Evolutionary conservation across 1,284 basidiomycete species (phyloP), one percentile per base, ranked within the genome.

Genomic region (Ganoderma lingzhi): DNA sequence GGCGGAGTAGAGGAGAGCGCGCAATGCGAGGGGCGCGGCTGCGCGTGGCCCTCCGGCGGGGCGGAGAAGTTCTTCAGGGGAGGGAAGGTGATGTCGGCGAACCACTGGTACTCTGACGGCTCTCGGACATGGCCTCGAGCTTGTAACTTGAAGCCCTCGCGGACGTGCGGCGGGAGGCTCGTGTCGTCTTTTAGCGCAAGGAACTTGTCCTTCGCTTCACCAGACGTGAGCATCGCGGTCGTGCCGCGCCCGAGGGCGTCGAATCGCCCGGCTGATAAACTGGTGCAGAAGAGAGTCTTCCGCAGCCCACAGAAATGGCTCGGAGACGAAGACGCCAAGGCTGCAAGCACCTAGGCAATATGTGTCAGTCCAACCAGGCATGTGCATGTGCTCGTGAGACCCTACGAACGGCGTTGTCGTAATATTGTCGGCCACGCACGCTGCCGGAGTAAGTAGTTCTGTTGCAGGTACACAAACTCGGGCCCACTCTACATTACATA

Each of bases 231-330:
- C 32, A 12, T 28, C 30, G 62, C 66, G 15, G 66, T 71, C 3
- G 71, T 65, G 48, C 75, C 74, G 63, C 55, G 70, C 3, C 75
- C 75, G 2, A 73, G 67, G 37, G 65, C 41, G 2, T 10, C 59
- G 32, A 37, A n/a, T 32, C 35, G 15, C 19, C 32, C 32, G 1
- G 32, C 67, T 69, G 51, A 73, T 15, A 55, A 71, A 73, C 4
- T 15, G 19, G 41, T 64, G 67, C 42, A 73, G 58, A 8, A 63
- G 45, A 0, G 58, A 51, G 17, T 23, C 12, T 14, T 39, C 35
- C n/a, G 30, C 28, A 39, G 53, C 55, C 51, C 63, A 67, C 30
- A 61, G 55, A 44, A 73, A 71, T 28, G 64, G 19, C 30, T 65
- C 58, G 42, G 70, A 41, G 41, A 73, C 60, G 42, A 67, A 51